phyloP scores from a whole-genome alignment of 345 rosid genomes.

The Euphorbia tirucalli region DNA sequence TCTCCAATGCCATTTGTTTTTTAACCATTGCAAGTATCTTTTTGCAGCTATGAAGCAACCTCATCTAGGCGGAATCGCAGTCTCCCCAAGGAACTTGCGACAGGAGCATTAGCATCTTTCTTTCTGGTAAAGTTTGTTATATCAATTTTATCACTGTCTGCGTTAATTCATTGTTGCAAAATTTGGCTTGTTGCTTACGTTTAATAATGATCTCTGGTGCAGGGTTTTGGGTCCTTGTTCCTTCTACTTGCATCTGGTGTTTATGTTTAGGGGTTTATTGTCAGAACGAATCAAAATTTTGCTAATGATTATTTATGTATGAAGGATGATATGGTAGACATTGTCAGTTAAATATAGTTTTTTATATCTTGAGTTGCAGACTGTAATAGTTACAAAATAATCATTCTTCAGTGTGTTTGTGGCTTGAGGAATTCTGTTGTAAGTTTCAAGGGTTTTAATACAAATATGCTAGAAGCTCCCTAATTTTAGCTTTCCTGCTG shows the following conservation, averaged over 20 bases:
- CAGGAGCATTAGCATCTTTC: conserved; percentile 73
- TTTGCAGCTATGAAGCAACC: conserved; percentile 82
- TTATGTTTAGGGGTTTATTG: conserved; percentile 53
- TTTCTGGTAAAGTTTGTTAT: conserved; percentile 57
- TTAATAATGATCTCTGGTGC: conserved; percentile 28
- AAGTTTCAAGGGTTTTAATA: background rate
- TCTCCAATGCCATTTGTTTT: conserved; percentile 5
- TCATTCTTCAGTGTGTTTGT: background rate
- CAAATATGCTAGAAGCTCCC: background rate
- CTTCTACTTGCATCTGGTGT: conserved; percentile 82
- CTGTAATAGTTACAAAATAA: conserved; percentile 4
- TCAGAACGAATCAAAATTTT: conserved; percentile 15
- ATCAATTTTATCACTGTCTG: background rate
- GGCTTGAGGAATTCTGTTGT: background rate
- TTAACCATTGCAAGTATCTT: background rate
- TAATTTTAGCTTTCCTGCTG: too few species aligned
- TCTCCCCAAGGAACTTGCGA: conserved; percentile 64
- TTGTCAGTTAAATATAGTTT: conserved; percentile 6
- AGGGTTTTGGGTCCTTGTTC: conserved; percentile 97
- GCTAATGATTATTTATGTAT: conserved; percentile 4
- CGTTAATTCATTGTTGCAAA: background rate
- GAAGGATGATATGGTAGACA: conserved; percentile 17
- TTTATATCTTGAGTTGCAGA: conserved; percentile 6
- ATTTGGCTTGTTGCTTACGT: conserved; percentile 8
- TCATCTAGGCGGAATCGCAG: conserved; percentile 70